Percentiles rank a stretch among this genome's conserved stretches.
Evolutionary conservation across 2,329 filamentous ascomycete genomes (phyloP).

Genomic region (Hansfordia pulvinata): DNA sequence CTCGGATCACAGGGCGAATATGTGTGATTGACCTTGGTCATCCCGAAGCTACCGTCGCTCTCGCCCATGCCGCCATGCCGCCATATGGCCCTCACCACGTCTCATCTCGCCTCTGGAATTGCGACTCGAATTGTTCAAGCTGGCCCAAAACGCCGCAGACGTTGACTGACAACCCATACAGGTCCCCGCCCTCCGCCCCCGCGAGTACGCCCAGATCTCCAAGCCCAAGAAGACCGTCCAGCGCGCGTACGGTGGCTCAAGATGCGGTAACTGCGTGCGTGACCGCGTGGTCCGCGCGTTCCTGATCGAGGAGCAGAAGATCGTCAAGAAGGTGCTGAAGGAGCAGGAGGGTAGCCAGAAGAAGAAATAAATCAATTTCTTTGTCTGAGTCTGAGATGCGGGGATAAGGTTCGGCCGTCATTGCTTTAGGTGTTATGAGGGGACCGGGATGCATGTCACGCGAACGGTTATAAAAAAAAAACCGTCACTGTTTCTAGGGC

Average conservation of each 20-base stretch:
- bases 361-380: slow-evolving; percentile 53
- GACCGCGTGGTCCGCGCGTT: slow-evolving; percentile 97
- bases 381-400: too few relatives aligned
- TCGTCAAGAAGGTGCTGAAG: slow-evolving; percentile 99
- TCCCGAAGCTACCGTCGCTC: too few relatives aligned
- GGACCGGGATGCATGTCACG: slow-evolving; percentile 18
- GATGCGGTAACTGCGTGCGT: slow-evolving; percentile 97
- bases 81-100: too few relatives aligned
- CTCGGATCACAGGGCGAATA: too few relatives aligned
- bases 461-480: slow-evolving; percentile 12
- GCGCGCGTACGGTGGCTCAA: slow-evolving; percentile 94
- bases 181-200: slow-evolving; percentile 93
- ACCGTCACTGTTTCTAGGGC: slow-evolving; percentile 17
- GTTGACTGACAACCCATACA: too few relatives aligned
- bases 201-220: slow-evolving; percentile 94
- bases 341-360: slow-evolving; percentile 71
- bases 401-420: slow-evolving; percentile 8
- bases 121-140: too few relatives aligned
- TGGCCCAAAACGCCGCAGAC: too few relatives aligned
- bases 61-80: too few relatives aligned
- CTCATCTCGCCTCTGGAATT: too few relatives aligned
- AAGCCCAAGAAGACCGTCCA: slow-evolving; percentile 99
- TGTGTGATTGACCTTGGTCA: too few relatives aligned
- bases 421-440: slow-evolving; percentile 21
- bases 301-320: slow-evolving; percentile 99